Evolutionary conservation across 139 green algal genomes (phyloP).

Genomic region (Zygnema circumcarinatum): DNA sequence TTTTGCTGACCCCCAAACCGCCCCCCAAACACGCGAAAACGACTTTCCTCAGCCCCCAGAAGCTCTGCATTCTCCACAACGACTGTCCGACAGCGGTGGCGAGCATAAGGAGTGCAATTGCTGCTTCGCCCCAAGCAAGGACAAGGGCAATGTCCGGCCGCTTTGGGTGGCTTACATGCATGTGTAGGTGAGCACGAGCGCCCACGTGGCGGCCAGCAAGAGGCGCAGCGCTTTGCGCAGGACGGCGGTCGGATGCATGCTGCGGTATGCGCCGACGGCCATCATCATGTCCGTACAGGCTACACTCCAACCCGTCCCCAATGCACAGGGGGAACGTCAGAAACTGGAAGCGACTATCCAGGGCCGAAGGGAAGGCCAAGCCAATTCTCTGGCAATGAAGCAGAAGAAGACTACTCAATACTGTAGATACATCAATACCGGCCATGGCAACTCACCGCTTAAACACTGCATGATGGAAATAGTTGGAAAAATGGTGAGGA

Average conservation of each 20-base stretch:
- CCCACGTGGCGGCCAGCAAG: not conserved
- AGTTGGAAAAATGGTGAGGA: constrained; percentile 29
- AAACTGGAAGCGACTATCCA: constrained; percentile 2
- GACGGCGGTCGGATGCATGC: constrained; percentile 11
- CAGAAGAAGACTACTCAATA: too few relatives aligned
- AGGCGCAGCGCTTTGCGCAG: constrained; percentile 22
- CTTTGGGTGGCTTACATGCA: constrained; percentile 36
- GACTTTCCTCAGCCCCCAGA: too few relatives aligned
- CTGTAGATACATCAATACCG: too few relatives aligned
- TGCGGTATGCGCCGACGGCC: constrained; percentile 13
- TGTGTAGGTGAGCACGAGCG: constrained; percentile 5
- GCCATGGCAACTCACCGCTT: not conserved
- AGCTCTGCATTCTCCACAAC: too few relatives aligned
- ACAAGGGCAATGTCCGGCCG: too few relatives aligned
- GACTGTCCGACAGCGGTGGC: too few relatives aligned
- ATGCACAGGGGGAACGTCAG: not conserved
- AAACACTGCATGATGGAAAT: constrained; percentile 10
- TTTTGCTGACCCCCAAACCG: not conserved
- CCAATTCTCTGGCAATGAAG: too few relatives aligned
- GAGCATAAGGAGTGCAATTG: too few relatives aligned
- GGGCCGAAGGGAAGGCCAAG: too few relatives aligned
- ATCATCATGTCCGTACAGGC: constrained; percentile 32
- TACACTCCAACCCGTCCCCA: not conserved
- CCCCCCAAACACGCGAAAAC: not conserved
- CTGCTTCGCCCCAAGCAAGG: too few relatives aligned